phyloP scores from a whole-genome alignment of 2,329 filamentous ascomycete species.

The Sporothrix variecibatus region DNA sequence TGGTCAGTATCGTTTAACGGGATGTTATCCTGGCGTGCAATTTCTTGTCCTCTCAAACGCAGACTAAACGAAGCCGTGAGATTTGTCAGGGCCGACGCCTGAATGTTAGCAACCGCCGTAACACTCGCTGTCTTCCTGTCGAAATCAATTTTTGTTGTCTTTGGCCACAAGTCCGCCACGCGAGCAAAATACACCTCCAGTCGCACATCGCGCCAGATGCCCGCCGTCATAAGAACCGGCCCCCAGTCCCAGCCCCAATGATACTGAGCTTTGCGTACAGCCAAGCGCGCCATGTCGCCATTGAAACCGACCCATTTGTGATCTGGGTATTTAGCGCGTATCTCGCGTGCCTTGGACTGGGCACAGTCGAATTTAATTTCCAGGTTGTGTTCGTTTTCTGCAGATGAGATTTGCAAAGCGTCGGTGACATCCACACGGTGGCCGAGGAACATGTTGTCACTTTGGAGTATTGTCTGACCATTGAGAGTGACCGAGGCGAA shows the following conservation, averaged over 20 bases:
- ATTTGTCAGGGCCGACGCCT: conserved; percentile 42
- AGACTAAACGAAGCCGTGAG: conserved; percentile 4
- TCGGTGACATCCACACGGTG: conserved; percentile 65
- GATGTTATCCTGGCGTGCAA: background rate
- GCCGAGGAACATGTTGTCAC: conserved; percentile 78
- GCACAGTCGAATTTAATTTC: conserved; percentile 67
- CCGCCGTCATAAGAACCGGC: conserved; percentile 67
- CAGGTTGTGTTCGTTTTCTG: conserved; percentile 58
- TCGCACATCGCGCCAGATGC: conserved; percentile 71
- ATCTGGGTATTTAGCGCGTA: conserved; percentile 60
- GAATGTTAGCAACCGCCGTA: conserved; percentile 51
- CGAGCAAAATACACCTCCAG: conserved; percentile 70
- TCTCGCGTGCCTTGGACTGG: conserved; percentile 61
- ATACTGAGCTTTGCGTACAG: conserved; percentile 67
- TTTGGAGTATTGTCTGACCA: conserved; percentile 65
- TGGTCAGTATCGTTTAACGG: conserved; percentile 41
- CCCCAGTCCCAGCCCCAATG: too few species aligned
- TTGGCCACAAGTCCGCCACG: conserved; percentile 65
- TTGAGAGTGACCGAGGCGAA: conserved; percentile 73
- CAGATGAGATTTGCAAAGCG: too few species aligned
- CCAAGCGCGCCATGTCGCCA: conserved; percentile 61
- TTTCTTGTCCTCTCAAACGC: background rate
- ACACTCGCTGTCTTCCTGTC: conserved; percentile 50
- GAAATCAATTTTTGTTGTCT: conserved; percentile 60
- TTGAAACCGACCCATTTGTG: conserved; percentile 70